Base-by-base conservation (phyloP, 306 rosid genomes). In the Amphicarpaea edgeworthii region DNA sequence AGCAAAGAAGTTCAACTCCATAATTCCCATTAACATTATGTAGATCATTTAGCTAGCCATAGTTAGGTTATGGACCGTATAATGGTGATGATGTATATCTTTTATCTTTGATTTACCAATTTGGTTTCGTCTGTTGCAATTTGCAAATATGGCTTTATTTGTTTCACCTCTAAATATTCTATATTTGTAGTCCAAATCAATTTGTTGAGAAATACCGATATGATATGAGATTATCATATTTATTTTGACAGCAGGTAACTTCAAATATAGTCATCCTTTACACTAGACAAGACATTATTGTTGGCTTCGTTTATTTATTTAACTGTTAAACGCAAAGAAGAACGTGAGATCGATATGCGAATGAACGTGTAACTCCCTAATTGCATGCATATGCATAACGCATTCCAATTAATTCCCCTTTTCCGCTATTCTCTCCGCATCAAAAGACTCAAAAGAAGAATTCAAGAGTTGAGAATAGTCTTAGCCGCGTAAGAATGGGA, bases 371-470 rank as follows among this genome's bases (percentile, higher is more conserved):
- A 68, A 61, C 3, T 70, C 16, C 16, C 16, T 64, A 30, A 32
- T 32, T 63, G 37, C 70, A 12, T 57, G n/a, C n/a, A n/a, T n/a
- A n/a, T n/a, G n/a, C n/a, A n/a, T n/a, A n/a, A 55, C 57, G 75
- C 68, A 73, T 66, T 45, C 19, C 57, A 73, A 57, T 45, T 46
- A 73, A 57, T 45, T 46, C 34, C 23, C 78, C 4, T 73, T 73
- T 68, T 60, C 77, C 77, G 80, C 47, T 12, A 50, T 60, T 78
- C 16, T 24, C 82, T 72, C 55, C 69, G 55, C 73, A 66, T 73
- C 15, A 37, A 16, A 49, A 3, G 15, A 53, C 69, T 7, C 53
- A 24, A 71, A 54, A 34, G 42, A 51, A 41, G 4, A 78, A 21
- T 23, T 47, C 0, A 15, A 43, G 0, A 61, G 17, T 32, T 62